Evolutionary conservation across 306 rosid species (phyloP).

Genomic region (Gynostemma pentaphyllum): DNA sequence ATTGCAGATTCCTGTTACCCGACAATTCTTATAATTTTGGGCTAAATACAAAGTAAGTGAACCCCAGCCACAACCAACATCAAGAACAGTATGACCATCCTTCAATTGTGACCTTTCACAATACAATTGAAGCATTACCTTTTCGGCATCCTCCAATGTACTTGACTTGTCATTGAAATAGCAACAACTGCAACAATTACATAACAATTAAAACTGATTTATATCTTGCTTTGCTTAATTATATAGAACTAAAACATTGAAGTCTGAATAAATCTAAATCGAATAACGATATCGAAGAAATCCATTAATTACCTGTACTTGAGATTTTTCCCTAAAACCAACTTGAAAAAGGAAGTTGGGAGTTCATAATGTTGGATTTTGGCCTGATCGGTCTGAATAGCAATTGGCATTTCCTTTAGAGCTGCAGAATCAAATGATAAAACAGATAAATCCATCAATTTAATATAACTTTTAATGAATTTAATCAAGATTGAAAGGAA

Average conservation of each 20-base stretch:
- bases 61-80: slow-evolving; percentile 97
- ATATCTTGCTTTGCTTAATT: too few species aligned
- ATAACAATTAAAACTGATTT: too few species aligned
- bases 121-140: slow-evolving; percentile 56
- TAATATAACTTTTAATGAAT: too few species aligned
- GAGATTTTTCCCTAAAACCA: slow-evolving; percentile 68
- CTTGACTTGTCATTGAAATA: slow-evolving; percentile 53
- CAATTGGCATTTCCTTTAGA: slow-evolving; percentile 76
- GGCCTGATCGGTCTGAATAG: slow-evolving; percentile 56
- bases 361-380: slow-evolving; percentile 79
- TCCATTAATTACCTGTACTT: slow-evolving; percentile 60
- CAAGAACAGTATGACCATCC: slow-evolving; percentile 74
- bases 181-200: slow-evolving; percentile 60
- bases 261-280: too few species aligned
- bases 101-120: slow-evolving; percentile 58
- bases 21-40: slow-evolving; percentile 49
- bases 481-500: too few species aligned
- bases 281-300: not conserved
- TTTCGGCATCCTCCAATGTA: slow-evolving; percentile 78
- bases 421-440: too few species aligned
- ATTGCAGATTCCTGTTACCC: slow-evolving; percentile 82
- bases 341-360: slow-evolving; percentile 83
- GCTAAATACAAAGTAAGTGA: slow-evolving; percentile 67
- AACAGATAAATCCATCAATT: too few species aligned
- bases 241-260: too few species aligned